Evolutionary conservation across 2,329 filamentous ascomycete genomes (phyloP), one percentile per base, ranked within the genome.

Genomic region (Colletotrichum godetiae): DNA sequence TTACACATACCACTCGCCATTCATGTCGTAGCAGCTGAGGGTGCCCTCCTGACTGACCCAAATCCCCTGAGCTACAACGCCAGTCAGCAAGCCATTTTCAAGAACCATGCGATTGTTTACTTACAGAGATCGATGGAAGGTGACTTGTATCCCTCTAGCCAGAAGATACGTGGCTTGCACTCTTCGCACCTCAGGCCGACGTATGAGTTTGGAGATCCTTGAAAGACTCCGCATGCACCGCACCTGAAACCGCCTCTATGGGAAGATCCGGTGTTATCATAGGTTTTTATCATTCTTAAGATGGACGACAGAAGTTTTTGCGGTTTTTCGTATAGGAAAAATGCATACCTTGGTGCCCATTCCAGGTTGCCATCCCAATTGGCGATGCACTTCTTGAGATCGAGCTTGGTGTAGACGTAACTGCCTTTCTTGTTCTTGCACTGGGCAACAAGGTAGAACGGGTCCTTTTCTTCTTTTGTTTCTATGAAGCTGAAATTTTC

Each of bases 331-430:
- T 8, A 4, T 11, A 3, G 5, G 8, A 53, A 4, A 5, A 19
- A 29, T 19, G 6, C 49, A 15, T 27, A 64, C 61, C 19, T 15
- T n/a, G 29, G n/a, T 12, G 31, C 15, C 62, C 52, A 65, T 1
- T 15, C 6, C 7, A 65, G 52, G 11, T 29, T 4, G 8, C 62
- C 62, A 13, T 57, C 35, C 11, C 12, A 12, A 15, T 65, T 65
- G 22, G 53, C 52, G 35, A 65, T 46, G 19, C 62, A 65, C 24
- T 57, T 65, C 19, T 65, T 65, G 33, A 65, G 52, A 53, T 65
- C 24, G 15, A 65, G 52, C 52, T 12, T 65, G 24, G 62, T 57
- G 24, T 42, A 31, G 0, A 57, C 12, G 3, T 31, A 2, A 4
- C 2, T 24, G 24, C 62, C 62, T 15, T 10, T 19, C 15, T n/a